phyloP scores from a whole-genome alignment of 352 stramenopile species.

The Phytophthora agathidicida region DNA sequence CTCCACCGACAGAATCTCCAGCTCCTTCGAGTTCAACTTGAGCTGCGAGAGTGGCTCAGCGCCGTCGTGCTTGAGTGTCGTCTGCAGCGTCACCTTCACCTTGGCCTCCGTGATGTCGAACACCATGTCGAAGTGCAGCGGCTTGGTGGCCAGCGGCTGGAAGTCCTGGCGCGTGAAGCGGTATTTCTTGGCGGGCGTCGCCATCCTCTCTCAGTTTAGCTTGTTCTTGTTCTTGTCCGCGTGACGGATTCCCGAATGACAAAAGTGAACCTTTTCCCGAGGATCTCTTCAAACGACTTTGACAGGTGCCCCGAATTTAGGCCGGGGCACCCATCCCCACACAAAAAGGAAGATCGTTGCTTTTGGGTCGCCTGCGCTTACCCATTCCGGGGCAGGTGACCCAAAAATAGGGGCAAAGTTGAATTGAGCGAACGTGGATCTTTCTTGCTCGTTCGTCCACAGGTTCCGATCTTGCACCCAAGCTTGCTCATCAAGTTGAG shows the following conservation, averaged over 20 bases:
- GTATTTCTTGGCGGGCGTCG: constrained; percentile 56
- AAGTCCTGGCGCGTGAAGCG: constrained; percentile 78
- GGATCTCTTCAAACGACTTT: too few species aligned
- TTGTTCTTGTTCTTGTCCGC: background rate
- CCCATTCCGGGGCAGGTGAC: too few species aligned
- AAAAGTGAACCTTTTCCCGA: constrained; percentile 2
- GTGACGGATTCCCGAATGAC: constrained; percentile 11
- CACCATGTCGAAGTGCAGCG: constrained; percentile 83
- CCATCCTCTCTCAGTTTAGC: background rate
- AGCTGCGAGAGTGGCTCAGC: constrained; percentile 48
- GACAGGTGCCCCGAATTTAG: too few species aligned
- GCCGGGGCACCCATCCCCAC: too few species aligned
- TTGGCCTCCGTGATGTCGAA: constrained; percentile 74
- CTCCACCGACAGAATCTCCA: constrained; percentile 68
- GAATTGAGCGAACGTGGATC: too few species aligned
- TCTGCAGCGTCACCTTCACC: constrained; percentile 73
- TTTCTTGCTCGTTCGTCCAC: constrained; percentile 12
- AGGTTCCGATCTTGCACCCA: constrained; percentile 7
- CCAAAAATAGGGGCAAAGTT: too few species aligned
- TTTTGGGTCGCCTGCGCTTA: too few species aligned
- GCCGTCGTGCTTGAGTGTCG: constrained; percentile 63
- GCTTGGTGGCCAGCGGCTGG: constrained; percentile 62
- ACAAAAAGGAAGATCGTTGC: too few species aligned
- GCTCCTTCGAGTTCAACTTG: constrained; percentile 80
- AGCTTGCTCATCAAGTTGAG: constrained; percentile 11